Conservation (phyloP, 495 filamentous ascomycete genomes). For the Penicillium argentinense region DNA sequence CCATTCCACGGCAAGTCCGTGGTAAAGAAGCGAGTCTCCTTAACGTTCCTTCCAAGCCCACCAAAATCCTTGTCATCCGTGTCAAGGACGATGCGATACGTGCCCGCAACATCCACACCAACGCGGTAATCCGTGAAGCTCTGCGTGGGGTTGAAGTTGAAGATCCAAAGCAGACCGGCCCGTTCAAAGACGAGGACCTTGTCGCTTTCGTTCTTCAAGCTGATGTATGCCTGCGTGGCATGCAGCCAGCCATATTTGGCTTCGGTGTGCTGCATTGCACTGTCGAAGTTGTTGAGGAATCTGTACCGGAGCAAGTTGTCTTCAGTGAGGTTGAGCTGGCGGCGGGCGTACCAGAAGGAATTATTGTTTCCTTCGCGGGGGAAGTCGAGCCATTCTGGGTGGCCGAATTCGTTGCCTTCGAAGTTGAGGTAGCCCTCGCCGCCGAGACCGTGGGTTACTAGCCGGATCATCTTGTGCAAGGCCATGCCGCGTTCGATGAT, state of each 20-base stretch:
- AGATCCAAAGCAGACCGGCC: constrained; percentile 85
- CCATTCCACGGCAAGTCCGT: constrained; percentile 87
- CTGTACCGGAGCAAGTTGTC: constrained; percentile 83
- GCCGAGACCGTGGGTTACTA: constrained; percentile 90
- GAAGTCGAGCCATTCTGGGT: constrained; percentile 99
- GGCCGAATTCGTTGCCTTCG: constrained; percentile 97
- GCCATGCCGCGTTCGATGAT: constrained; percentile 89
- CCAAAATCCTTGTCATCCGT: constrained; percentile 77
- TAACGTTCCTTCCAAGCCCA: constrained; percentile 73
- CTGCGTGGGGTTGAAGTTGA: constrained; percentile 89
- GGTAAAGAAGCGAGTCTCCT: constrained; percentile 83
- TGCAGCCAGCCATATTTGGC: constrained; percentile 92
- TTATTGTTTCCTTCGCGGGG: constrained; percentile 92
- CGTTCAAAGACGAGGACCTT: constrained; percentile 97
- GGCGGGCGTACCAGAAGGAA: constrained; percentile 94
- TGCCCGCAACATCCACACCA: constrained; percentile 79
- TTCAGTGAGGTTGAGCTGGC: constrained; percentile 90
- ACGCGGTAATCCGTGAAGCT: constrained; percentile 93
- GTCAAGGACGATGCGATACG: constrained; percentile 85
- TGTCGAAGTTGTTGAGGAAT: constrained; percentile 93
- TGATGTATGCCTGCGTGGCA: constrained; percentile 82
- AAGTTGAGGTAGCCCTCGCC: constrained; percentile 99
- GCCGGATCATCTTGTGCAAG: constrained; percentile 94
- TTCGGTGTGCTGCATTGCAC: constrained; percentile 83
- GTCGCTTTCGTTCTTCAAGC: constrained; percentile 89